Percentiles rank a stretch among this genome's conserved stretches.
These are phyloP conservation scores for Tulasnella sp. DNA, from an alignment of 768 basidiomycete species.

Conservation along the genomic window DNA sequence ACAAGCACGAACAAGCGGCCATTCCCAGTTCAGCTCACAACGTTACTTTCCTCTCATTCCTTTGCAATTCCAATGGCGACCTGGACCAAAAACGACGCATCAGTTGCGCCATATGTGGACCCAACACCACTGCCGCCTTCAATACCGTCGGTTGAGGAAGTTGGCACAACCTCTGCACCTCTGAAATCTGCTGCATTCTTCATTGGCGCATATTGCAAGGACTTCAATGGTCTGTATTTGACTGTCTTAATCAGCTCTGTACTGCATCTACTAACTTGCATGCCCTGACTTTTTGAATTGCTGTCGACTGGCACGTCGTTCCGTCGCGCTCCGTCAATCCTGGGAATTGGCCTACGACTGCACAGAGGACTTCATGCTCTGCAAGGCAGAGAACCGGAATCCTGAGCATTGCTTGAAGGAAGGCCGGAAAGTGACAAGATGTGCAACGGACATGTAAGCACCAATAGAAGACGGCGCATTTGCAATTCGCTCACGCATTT, in stretches of 20 bases:
- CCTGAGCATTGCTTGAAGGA: slow-evolving; percentile 95
- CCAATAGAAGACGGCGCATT: background rate
- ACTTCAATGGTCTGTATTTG: slow-evolving; percentile 84
- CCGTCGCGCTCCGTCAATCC: slow-evolving; percentile 7
- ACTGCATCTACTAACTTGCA: background rate
- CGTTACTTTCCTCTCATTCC: slow-evolving; percentile 24
- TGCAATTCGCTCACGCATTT: slow-evolving; percentile 14
- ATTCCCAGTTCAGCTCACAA: slow-evolving; percentile 15
- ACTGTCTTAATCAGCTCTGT: background rate
- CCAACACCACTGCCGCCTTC: slow-evolving; percentile 66
- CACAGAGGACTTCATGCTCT: slow-evolving; percentile 94
- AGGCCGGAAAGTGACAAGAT: slow-evolving; percentile 92
- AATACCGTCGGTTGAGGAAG: slow-evolving; percentile 80
- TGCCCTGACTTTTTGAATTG: slow-evolving; percentile 25
- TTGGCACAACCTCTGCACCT: slow-evolving; percentile 89
- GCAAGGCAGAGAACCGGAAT: slow-evolving; percentile 89
- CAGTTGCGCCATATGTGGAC: slow-evolving; percentile 55
- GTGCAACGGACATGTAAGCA: slow-evolving; percentile 83
- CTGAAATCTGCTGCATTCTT: slow-evolving; percentile 97
- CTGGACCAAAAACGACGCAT: slow-evolving; percentile 18
- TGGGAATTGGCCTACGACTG: background rate
- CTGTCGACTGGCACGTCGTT: background rate
- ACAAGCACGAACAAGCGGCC: slow-evolving; percentile 9
- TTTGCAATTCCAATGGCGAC: slow-evolving; percentile 13
- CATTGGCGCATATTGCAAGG: slow-evolving; percentile 93